Percentiles rank a stretch among this genome's conserved stretches.
Evolutionary conservation across 2,329 filamentous ascomycete genomes (phyloP).

Genomic region (Sphaceloma murrayae): DNA sequence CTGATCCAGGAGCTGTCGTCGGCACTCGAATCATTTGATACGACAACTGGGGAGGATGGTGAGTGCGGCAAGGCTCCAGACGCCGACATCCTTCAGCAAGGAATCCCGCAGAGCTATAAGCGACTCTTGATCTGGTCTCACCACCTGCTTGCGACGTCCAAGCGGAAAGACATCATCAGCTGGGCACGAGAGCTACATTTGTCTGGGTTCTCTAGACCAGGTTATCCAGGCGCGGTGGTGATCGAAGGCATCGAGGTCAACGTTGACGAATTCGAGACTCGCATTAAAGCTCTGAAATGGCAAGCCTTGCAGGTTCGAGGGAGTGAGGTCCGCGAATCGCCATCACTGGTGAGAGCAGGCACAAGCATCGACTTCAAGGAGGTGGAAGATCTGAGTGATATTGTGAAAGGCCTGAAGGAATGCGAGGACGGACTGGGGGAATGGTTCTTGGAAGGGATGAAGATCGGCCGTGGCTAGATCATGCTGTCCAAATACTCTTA

Average conservation of each 20-base stretch:
- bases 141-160: slow-evolving; percentile 20
- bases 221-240: slow-evolving; percentile 19
- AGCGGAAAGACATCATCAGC: slow-evolving; percentile 18
- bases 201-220: slow-evolving; percentile 17
- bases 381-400: slow-evolving; percentile 18
- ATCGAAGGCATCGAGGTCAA: slow-evolving; percentile 17
- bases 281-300: slow-evolving; percentile 19
- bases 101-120: slow-evolving; percentile 13
- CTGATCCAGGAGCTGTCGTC: slow-evolving; percentile 14
- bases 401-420: slow-evolving; percentile 15
- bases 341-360: slow-evolving; percentile 4
- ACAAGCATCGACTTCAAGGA: slow-evolving; percentile 16
- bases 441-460: slow-evolving; percentile 20
- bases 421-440: slow-evolving; percentile 16
- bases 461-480: slow-evolving; percentile 16
- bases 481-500: background rate
- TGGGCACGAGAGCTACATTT: slow-evolving; percentile 18
- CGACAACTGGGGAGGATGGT: too few relatives aligned
- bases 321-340: slow-evolving; percentile 12
- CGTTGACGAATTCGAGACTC: slow-evolving; percentile 18
- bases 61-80: too few relatives aligned
- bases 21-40: background rate
- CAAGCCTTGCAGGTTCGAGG: slow-evolving; percentile 20
- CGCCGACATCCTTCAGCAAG: too few relatives aligned
- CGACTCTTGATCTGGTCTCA: slow-evolving; percentile 19